These are phyloP conservation scores for Floccularia luteovirens DNA, from an alignment of 768 basidiomycete species.

Conservation along the genomic window DNA sequence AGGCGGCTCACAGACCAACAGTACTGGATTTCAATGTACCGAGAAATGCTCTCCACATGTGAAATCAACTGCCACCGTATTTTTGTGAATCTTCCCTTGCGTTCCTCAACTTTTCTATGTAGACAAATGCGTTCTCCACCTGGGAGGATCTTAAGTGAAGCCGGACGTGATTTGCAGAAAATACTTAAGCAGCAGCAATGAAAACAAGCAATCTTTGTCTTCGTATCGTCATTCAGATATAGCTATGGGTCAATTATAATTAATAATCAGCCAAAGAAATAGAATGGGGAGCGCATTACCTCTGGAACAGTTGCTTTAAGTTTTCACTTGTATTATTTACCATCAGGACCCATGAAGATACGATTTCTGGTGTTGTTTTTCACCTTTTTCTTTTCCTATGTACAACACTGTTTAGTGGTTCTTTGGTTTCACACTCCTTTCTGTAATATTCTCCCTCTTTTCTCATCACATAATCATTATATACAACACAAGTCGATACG, in stretches of 20 bases:
- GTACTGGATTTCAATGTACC: no score
- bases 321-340: conserved; percentile 27
- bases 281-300: conserved; percentile 4
- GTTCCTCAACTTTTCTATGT: conserved; percentile 16
- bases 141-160: conserved; percentile 21
- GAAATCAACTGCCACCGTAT: no score
- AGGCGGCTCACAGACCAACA: no score
- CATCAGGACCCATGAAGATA: conserved; percentile 23
- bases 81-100: conserved; percentile 13
- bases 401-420: no score
- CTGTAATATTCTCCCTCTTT: no score
- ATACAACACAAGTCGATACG: no score
- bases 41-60: no score
- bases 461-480: no score
- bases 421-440: no score
- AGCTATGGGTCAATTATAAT: conserved; percentile 14
- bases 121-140: conserved; percentile 18
- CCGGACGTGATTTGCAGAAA: conserved; percentile 20
- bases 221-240: conserved; percentile 17
- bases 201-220: conserved; percentile 19
- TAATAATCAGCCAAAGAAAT: background rate
- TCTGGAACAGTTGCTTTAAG: conserved; percentile 12
- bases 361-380: conserved; percentile 9
- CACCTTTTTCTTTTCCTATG: no score
- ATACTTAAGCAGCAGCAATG: conserved; percentile 22